Percentiles rank a stretch among this genome's conserved stretches.
These are phyloP conservation scores for Kodamaea leandrae DNA, from an alignment of 805 yeast species.

Conservation along the genomic window DNA sequence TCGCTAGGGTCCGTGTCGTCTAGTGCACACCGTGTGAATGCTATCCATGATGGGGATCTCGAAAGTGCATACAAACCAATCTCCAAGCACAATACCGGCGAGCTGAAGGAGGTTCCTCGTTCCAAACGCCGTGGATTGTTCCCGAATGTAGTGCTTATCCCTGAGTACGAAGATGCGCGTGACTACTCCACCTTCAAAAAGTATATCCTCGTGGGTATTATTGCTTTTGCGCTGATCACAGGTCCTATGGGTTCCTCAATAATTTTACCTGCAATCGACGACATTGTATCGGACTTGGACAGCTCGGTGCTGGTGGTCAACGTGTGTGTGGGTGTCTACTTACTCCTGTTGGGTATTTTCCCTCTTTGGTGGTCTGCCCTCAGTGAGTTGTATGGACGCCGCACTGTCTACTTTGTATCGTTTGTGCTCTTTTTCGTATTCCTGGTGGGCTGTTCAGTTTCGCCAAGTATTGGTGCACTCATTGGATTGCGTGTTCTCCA, in stretches of 20 bases:
- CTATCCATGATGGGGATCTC: conserved; percentile 3
- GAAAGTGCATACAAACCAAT: not conserved
- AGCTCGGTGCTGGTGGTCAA: conserved; percentile 64
- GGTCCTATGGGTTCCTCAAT: conserved; percentile 93
- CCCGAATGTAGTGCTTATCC: conserved; percentile 49
- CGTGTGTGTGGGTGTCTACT: conserved; percentile 75
- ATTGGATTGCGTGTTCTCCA: conserved; percentile 67
- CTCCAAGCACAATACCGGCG: not conserved
- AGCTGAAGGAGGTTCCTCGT: conserved; percentile 27
- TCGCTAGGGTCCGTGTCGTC: conserved; percentile 4
- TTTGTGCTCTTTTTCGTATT: conserved; percentile 63
- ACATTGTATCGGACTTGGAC: conserved; percentile 51
- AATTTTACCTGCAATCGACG: conserved; percentile 71
- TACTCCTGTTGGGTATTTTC: conserved; percentile 69
- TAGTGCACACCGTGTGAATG: conserved; percentile 4
- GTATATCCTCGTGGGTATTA: conserved; percentile 53
- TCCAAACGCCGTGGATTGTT: conserved; percentile 59
- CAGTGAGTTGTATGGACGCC: conserved; percentile 71
- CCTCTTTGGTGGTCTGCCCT: conserved; percentile 90
- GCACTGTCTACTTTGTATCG: conserved; percentile 69
- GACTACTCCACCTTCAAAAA: conserved; percentile 54
- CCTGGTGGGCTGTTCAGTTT: conserved; percentile 67
- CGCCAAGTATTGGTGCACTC: conserved; percentile 58
- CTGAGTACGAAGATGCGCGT: conserved; percentile 74
- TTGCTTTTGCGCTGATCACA: conserved; percentile 71